Base-by-base conservation (phyloP, 352 stramenopile species). In the Globisporangium iwayamae region DNA sequence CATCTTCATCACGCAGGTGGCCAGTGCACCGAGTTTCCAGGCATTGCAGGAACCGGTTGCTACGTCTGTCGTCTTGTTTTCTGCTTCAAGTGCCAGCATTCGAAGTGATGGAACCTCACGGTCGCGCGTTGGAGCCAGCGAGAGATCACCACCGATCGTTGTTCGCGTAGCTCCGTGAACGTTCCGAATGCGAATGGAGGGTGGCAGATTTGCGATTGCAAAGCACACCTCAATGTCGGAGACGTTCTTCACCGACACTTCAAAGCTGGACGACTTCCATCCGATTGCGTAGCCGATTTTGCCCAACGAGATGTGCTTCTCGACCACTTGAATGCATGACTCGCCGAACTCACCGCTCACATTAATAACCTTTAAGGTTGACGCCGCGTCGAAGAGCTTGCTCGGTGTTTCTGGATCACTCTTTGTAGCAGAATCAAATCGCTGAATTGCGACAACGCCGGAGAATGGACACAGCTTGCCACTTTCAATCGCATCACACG, bases 241-340 rank as follows among this genome's bases (percentile, higher is more conserved):
- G 3, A 70, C 62, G 47, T 96, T 96, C 56, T 76, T 83, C 45
- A 95, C 68, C 0, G 64, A 70, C 34, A 95, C 20, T 7, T 88
- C 69, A 64, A 96, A 96, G 16, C 58, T 70, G 0, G 78, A 89
- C 14, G 79, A 79, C 64, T 82, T 83, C 85, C 85, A 94, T 3
- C 83, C 82, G 57, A 90, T 76, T 7, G 76, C 81, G 58, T 93
- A 95, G 2, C 86, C 85, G 61, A 96, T 86, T 60, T 96, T 96
- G 46, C 88, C 88, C 30, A 96, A 67, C 34, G 74, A 75, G 20
- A 95, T 51, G 13, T 55, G 50, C 20, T 75, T 85, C 18, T 92
- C 78, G 16, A 57, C n/a, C 16, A 93, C 71, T 14, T 74, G 61
- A 50, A 96, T 71, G 18, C 56, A 67, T 6, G 88, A 74, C 52